These are phyloP conservation scores for Papiliotrema flavescens DNA, from an alignment of 1,284 basidiomycete species.

Conservation along the genomic window DNA sequence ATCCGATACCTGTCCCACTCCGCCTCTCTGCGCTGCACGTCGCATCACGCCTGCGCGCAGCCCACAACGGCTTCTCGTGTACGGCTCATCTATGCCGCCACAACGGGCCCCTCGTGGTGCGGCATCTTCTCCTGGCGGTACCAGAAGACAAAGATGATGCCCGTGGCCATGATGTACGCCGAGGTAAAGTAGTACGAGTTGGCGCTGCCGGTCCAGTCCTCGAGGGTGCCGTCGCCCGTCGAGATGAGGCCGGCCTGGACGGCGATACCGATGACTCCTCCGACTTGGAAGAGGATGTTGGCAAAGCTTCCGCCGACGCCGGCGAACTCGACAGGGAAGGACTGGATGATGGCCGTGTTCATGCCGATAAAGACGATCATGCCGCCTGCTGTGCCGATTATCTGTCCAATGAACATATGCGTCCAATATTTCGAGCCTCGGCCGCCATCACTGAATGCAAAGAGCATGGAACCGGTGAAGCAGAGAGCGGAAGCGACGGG, in stretches of 20 bases:
- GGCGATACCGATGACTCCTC: slow-evolving; percentile 44
- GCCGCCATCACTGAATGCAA: slow-evolving; percentile 40
- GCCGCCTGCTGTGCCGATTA: slow-evolving; percentile 35
- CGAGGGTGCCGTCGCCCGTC: slow-evolving; percentile 30
- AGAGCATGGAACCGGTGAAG: slow-evolving; percentile 40
- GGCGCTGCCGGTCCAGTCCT: slow-evolving; percentile 37
- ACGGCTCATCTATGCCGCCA: not conserved
- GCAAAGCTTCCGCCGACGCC: slow-evolving; percentile 40
- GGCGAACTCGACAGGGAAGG: slow-evolving; percentile 32
- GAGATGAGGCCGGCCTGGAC: slow-evolving; percentile 38
- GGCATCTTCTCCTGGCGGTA: slow-evolving; percentile 41
- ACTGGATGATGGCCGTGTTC: slow-evolving; percentile 1
- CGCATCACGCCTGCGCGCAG: no score
- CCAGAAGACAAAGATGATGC: slow-evolving; percentile 34
- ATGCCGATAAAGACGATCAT: slow-evolving; percentile 45
- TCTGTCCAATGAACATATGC: slow-evolving; percentile 41
- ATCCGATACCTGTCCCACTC: no score
- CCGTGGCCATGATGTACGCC: slow-evolving; percentile 35
- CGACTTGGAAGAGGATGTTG: slow-evolving; percentile 46
- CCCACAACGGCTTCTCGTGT: no score
- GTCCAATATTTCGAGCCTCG: slow-evolving; percentile 42
- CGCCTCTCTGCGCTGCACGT: no score
- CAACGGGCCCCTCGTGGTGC: slow-evolving; percentile 13
- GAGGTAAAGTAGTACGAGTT: slow-evolving; percentile 42
- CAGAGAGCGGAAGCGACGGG: slow-evolving; percentile 30